Base-by-base conservation (phyloP, 192 early-diverging fungal species). In the Linnemannia exigua region DNA sequence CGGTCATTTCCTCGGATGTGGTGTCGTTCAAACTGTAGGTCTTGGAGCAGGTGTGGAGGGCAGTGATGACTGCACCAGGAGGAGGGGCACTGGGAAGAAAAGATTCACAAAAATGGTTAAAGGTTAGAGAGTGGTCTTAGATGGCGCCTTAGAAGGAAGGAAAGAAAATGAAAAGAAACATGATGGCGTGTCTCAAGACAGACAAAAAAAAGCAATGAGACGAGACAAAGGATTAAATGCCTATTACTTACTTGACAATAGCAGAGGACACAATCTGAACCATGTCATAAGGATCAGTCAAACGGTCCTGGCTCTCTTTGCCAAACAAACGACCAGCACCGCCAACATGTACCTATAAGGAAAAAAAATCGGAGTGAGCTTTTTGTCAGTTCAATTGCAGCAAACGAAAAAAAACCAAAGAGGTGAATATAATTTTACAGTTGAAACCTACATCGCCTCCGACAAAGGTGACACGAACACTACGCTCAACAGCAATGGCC, bases 221-320 rank as follows among this genome's bases (percentile, higher is more conserved):
- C 51, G 20, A 0, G 46, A 74, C 16, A 58, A 25, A 41, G 25
- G n/a, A 12, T n/a, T n/a, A n/a, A n/a, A 25, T 1, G n/a, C 41
- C 5, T 9, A 44, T 3, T 44, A 72, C 88, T 74, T 93, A 87
- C 88, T 95, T 96, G 82, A 94, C 92, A 84, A 97, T 97, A 44
- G 95, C 96, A 54, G 92, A 93, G 14, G 96, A 95, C 37, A 96
- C 89, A 36, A 97, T 90, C 88, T 97, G 95, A 46, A 91, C 89
- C 96, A 97, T 97, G 67, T 92, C 89, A 33, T 93, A 90, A 67
- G 89, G 92, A 75, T 97, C 96, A 9, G 71, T 84, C 81, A 91
- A 88, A 15, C 91, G 88, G 0, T 91, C 88, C n/a, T 89, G 75
- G 58, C 91, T 82, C 77, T 90, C 76, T 19, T 91, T 89, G 67